Conservation (phyloP, 2,329 filamentous ascomycete species). For the Ascochyta rabiei region DNA sequence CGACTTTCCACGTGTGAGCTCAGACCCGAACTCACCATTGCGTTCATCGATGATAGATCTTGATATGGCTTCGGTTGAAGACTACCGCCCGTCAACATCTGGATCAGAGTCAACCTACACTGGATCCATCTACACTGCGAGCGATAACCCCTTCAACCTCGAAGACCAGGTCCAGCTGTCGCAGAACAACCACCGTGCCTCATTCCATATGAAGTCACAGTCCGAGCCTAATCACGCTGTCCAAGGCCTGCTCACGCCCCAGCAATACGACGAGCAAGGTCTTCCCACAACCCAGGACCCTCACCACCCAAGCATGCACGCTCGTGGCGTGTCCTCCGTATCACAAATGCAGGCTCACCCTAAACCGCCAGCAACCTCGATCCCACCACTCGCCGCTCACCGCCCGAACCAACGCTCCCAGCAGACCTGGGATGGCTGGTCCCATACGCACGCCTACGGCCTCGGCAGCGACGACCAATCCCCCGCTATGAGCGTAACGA, state of each 20-base stretch:
- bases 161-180: conserved; percentile 53
- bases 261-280: conserved; percentile 45
- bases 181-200: conserved; percentile 46
- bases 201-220: conserved; percentile 49
- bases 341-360: conserved; percentile 40
- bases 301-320: conserved; percentile 39
- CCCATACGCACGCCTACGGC: conserved; percentile 40
- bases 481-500: conserved; percentile 38
- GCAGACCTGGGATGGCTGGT: conserved; percentile 44
- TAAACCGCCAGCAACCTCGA: conserved; percentile 31
- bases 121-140: conserved; percentile 45
- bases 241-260: conserved; percentile 45
- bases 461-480: conserved; percentile 40
- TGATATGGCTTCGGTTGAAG: conserved; percentile 48
- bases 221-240: conserved; percentile 49
- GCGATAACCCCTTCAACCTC: conserved; percentile 57
- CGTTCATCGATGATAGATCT: conserved; percentile 54
- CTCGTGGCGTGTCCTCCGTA: conserved; percentile 44
- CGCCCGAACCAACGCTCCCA: conserved; percentile 37
- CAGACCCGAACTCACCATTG: conserved; percentile 43
- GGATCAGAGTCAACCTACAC: conserved; percentile 46
- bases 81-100: conserved; percentile 53
- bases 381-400: conserved; percentile 25
- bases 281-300: conserved; percentile 38
- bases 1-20: conserved; percentile 46